Conservation (phyloP, 495 filamentous ascomycete species). For the Penicillium salamii region DNA sequence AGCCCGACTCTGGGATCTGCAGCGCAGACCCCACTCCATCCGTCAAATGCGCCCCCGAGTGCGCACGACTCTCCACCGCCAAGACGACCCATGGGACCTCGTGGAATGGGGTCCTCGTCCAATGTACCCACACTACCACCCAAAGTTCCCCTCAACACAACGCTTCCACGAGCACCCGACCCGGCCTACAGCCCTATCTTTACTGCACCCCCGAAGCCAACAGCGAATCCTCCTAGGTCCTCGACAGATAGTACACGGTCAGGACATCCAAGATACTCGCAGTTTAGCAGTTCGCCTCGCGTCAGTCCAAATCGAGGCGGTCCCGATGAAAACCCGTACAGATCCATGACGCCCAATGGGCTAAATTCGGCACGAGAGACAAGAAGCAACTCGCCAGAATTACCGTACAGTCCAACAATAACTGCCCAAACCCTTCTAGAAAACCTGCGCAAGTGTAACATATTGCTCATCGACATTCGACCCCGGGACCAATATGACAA, state of each 20-base stretch:
- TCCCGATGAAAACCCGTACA: conserved; percentile 41
- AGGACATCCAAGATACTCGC: conserved; percentile 37
- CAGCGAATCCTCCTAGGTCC: conserved; percentile 49
- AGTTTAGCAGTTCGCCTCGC: conserved; percentile 34
- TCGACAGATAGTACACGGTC: conserved; percentile 41
- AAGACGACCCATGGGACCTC: conserved; percentile 50
- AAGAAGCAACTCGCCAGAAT: conserved; percentile 40
- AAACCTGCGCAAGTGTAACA: conserved; percentile 58
- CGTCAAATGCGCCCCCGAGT: conserved; percentile 17
- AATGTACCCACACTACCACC: conserved; percentile 47
- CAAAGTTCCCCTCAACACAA: conserved; percentile 54
- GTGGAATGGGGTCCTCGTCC: conserved; percentile 51
- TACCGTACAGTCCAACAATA: conserved; percentile 64
- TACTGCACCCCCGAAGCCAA: conserved; percentile 41
- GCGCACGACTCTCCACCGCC: conserved; percentile 23
- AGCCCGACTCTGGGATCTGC: conserved; percentile 32
- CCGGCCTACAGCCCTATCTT: conserved; percentile 77
- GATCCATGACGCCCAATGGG: conserved; percentile 45
- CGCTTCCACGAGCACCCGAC: conserved; percentile 74
- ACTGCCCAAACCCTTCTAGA: conserved; percentile 62
- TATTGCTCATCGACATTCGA: conserved; percentile 85
- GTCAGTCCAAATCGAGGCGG: conserved; percentile 36
- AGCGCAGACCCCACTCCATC: conserved; percentile 29
- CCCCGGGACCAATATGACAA: conserved; percentile 76
- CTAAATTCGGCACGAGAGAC: conserved; percentile 28